phyloP scores from a whole-genome alignment of 345 rosid genomes.

The Durio zibethinus region DNA sequence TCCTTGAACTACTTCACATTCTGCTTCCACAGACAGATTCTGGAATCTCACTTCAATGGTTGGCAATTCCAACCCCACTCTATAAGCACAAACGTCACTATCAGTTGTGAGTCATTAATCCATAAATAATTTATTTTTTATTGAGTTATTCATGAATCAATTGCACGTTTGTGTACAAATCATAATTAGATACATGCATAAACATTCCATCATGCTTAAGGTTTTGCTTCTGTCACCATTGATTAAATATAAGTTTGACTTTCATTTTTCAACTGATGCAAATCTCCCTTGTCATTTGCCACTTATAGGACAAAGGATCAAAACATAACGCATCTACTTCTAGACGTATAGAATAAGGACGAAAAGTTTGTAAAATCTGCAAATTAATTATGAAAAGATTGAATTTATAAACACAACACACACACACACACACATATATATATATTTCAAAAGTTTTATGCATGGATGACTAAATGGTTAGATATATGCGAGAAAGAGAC shows the following conservation, averaged over 20 bases:
- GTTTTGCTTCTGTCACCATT: not conserved
- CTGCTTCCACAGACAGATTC: slow-evolving; percentile 34
- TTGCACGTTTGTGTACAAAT: not conserved
- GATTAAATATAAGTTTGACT: not conserved
- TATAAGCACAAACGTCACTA: slow-evolving; percentile 1
- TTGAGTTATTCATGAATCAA: not conserved
- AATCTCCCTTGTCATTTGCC: not conserved
- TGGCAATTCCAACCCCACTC: slow-evolving; percentile 37
- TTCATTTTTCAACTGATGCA: not conserved
- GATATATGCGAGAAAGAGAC: too few relatives aligned
- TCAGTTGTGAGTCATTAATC: not conserved
- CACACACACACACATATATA: too few relatives aligned
- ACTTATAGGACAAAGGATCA: not conserved
- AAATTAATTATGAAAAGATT: too few relatives aligned
- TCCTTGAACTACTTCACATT: slow-evolving; percentile 34
- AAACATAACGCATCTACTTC: not conserved
- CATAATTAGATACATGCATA: not conserved
- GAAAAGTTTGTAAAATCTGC: not conserved
- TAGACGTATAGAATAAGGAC: not conserved
- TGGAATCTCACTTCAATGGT: slow-evolving; percentile 38
- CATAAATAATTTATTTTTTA: not conserved
- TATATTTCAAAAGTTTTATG: not conserved
- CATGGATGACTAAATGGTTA: not conserved
- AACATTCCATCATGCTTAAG: not conserved
- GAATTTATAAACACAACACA: too few relatives aligned